Base-by-base conservation (phyloP, 805 yeast genomes). In the Priceomyces fermenticarens region DNA sequence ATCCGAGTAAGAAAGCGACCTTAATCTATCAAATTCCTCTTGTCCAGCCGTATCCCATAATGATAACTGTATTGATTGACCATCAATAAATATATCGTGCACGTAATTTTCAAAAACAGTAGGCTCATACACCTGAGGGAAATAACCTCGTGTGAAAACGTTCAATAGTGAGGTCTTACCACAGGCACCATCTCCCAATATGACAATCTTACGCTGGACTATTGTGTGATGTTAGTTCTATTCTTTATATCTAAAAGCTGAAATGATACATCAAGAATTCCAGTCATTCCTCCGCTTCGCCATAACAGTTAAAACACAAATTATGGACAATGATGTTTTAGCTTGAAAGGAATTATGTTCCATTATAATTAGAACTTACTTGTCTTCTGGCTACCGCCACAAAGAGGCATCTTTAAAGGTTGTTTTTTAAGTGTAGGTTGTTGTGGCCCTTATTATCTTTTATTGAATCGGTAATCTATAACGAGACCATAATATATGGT, bases 1-100 rank as follows among this genome's bases (percentile, higher is more conserved):
- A 63, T 93, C 98, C 20, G 90, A 83, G 63, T 93, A 93, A 37
- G 95, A 85, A 46, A 91, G 73, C 1, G 97, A 88, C 62, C 99
- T 79, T 62, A 91, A 75, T 48, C 97, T 77, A 63, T 91, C 99
- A 54, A 91, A 91, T 67, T 91, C 99, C 67, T 91, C 99, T 71
- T 91, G 99, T 6, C 99, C 99, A 1, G 99, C 99, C 4, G 99
- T 91, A 62, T 91, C 99, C 99, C 99, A 93, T 41, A 91, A 71
- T 11, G 97, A 89, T 42, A 91, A 70, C 57, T 90, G 95, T 54
- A 91, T 86, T 37, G 93, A 88, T 61, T 88, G 88, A 39, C 91
- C 91, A 61, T 91, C 99, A 41, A 91, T 89, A 66, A 88, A 91
- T 49, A 91, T 93, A 60, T 91, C 98, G 65, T 91, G 98, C 44